A percentile compares a stretch with the other conserved stretches of the same genome.
Evolutionary conservation across 805 yeast species (phyloP).

Genomic region (Saccharomyces kudriavzevii): DNA sequence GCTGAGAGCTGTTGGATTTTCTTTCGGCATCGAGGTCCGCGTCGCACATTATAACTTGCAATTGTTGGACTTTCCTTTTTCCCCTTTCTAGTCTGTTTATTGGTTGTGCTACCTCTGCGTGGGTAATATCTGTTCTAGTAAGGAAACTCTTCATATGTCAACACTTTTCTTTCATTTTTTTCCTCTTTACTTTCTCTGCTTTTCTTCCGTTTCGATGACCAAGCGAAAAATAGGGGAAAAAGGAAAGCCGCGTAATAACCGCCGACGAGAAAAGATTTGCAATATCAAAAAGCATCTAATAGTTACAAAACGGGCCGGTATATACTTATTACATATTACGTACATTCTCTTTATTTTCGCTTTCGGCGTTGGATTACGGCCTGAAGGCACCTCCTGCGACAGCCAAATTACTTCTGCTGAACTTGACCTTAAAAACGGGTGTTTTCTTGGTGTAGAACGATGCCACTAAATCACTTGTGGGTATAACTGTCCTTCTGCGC

Average conservation of each 20-base stretch:
- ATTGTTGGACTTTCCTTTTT: not conserved
- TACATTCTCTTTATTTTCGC: not conserved
- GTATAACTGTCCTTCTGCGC: conserved; percentile 61
- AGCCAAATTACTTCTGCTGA: conserved; percentile 83
- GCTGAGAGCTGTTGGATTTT: not conserved
- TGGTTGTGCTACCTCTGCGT: not conserved
- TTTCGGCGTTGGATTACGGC: conserved; percentile 24
- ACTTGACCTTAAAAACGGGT: conserved; percentile 87
- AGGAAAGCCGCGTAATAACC: not conserved
- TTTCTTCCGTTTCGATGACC: not conserved
- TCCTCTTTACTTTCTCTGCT: not conserved
- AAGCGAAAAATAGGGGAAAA: not conserved
- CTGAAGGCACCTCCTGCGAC: conserved; percentile 86
- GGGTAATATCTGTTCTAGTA: not conserved
- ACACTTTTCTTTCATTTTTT: not conserved
- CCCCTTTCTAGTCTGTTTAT: not conserved
- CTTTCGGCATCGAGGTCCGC: not conserved
- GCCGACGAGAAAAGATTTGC: not conserved
- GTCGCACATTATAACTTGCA: not conserved
- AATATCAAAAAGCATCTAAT: not conserved
- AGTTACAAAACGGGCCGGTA: not conserved
- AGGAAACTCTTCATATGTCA: no score
- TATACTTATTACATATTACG: not conserved
- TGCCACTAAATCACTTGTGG: conserved; percentile 84
- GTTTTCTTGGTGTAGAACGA: conserved; percentile 90